Base-by-base conservation (phyloP, 371 early-diverging fungal species). In the Thermomucor indicae-seudaticae region DNA sequence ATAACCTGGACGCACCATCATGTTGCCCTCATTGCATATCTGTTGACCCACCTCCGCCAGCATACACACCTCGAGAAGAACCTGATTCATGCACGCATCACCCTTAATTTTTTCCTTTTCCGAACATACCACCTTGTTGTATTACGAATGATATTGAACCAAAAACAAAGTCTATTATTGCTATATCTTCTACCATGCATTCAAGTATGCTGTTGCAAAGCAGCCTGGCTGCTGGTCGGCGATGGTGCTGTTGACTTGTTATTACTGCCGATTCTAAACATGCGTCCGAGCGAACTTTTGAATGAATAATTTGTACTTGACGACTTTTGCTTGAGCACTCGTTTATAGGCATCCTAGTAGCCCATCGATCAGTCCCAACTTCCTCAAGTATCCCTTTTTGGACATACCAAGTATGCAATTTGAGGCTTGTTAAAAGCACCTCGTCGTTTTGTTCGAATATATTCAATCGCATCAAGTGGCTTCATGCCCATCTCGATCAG, bases 361-460 rank as follows among this genome's bases (percentile, higher is more conserved):
- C 3, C 14, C 19, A 37, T 5, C 10, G 11, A 39, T 6, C 19
- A 32, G 34, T 10, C 2, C 25, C 11, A 41, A 3, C 23, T 27
- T 38, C 24, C 16, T 30, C 43, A 27, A 29, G 14, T 25, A 19
- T 28, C n/a, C 10, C 39, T 8, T 29, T 7, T 17, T 6, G 14
- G 11, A 44, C 38, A 57, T 67, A 63, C 67, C 46, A 70, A 66
- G 56, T 81, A 90, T 16, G 75, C 75, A 50, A 93, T 82, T 64
- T 93, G 93, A 40, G 74, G 71, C 62, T 80, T 86, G 64, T 92
- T 92, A 64, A 92, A 86, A 2, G 91, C 88, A 0, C 92, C 93
- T 45, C 87, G 75, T 39, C 93, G 80, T 43, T 84, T 81, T 42
- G 67, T 69, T 27, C 91, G 85, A 43, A 92, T 83, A 54, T 72